Conservation (phyloP, 331 rosid genomes). For the Quercus tomentella region DNA sequence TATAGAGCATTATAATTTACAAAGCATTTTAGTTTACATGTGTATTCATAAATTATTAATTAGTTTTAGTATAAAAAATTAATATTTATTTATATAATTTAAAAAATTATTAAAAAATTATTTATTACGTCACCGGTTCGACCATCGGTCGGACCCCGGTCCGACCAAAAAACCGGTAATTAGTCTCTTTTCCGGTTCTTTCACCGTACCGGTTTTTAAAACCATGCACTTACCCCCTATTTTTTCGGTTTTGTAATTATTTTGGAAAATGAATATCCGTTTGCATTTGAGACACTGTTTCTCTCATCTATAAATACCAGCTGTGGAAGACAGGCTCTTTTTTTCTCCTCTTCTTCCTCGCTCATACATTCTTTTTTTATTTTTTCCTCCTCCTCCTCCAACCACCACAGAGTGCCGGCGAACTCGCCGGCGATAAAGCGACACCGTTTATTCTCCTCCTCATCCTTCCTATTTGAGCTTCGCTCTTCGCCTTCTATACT, state of each 20-base stretch:
- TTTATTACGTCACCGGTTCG: too few relatives aligned
- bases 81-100: too few relatives aligned
- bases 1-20: too few relatives aligned
- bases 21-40: too few relatives aligned
- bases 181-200: too few relatives aligned
- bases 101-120: too few relatives aligned
- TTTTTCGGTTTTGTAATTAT: conserved; percentile 8
- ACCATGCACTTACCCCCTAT: neutral
- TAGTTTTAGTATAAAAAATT: too few relatives aligned
- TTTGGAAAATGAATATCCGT: neutral
- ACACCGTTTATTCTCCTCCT: conserved; percentile 25
- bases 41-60: too few relatives aligned
- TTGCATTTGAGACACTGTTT: neutral
- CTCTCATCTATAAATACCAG: conserved; percentile 44
- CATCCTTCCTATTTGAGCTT: conserved; percentile 33
- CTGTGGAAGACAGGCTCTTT: rapidly evolving
- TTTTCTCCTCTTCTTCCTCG: conserved; percentile 26
- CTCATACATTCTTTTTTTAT: neutral
- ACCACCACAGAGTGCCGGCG: conserved; percentile 30
- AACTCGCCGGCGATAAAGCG: conserved; percentile 27
- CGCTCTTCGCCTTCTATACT: neutral
- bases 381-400: neutral
- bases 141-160: too few relatives aligned
- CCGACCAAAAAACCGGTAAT: too few relatives aligned
- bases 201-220: too few relatives aligned